These are phyloP conservation scores for Whalleya microplaca DNA, from an alignment of 2,329 filamentous ascomycete species.

Conservation along the genomic window DNA sequence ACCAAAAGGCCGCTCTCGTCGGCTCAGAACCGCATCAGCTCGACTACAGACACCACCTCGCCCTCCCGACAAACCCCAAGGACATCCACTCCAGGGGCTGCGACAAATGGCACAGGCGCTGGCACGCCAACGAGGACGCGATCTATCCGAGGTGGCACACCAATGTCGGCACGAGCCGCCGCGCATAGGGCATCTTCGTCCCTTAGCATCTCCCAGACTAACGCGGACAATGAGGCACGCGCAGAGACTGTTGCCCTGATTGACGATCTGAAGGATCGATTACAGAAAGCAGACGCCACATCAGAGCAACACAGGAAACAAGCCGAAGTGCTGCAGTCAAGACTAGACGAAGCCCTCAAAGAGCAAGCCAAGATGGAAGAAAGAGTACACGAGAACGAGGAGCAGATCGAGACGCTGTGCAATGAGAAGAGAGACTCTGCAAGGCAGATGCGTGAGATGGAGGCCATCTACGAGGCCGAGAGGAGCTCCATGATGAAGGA, in stretches of 20 bases:
- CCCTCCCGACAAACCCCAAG: constrained; percentile 46
- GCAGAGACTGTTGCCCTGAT: constrained; percentile 79
- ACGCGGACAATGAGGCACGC: constrained; percentile 71
- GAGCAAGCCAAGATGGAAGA: constrained; percentile 91
- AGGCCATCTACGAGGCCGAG: constrained; percentile 90
- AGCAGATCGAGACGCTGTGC: constrained; percentile 77
- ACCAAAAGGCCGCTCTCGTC: constrained; percentile 57
- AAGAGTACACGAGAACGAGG: constrained; percentile 81
- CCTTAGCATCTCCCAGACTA: constrained; percentile 46
- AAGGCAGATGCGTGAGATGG: constrained; percentile 86
- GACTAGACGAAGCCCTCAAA: constrained; percentile 80
- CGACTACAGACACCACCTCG: constrained; percentile 43
- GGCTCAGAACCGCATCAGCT: constrained; percentile 51
- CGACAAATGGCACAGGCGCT: constrained; percentile 45
- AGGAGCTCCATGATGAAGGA: constrained; percentile 85
- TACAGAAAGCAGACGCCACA: constrained; percentile 77
- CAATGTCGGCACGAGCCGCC: constrained; percentile 74
- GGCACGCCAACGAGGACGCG: constrained; percentile 59
- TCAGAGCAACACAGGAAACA: constrained; percentile 85
- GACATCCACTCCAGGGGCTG: constrained; percentile 54
- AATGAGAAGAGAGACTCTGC: constrained; percentile 85
- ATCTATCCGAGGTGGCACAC: constrained; percentile 66
- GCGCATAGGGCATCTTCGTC: constrained; percentile 61
- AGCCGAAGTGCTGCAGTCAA: constrained; percentile 79
- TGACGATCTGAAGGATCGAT: constrained; percentile 81